phyloP scores from a whole-genome alignment of 805 yeast genomes.

The Metschnikowia kunwiensis region DNA sequence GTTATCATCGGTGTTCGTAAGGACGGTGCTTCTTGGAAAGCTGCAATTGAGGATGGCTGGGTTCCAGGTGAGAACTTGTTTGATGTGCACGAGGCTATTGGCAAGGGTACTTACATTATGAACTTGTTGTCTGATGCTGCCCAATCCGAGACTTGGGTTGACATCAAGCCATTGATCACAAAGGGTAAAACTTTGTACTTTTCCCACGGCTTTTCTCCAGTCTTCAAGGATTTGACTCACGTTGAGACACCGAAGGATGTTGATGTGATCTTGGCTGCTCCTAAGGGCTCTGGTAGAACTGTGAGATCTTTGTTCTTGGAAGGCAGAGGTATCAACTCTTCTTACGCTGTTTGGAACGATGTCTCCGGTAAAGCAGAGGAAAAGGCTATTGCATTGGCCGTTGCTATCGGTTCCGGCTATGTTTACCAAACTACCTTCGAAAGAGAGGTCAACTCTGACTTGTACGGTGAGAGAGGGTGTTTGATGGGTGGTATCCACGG shows the following conservation, averaged over 20 bases:
- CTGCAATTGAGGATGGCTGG: constrained; percentile 99
- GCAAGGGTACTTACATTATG: constrained; percentile 92
- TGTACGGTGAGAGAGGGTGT: constrained; percentile 99
- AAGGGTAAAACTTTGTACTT: constrained; percentile 98
- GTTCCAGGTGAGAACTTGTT: constrained; percentile 98
- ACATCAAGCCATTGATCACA: constrained; percentile 86
- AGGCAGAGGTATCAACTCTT: constrained; percentile 99
- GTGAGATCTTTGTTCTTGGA: constrained; percentile 99
- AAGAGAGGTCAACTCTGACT: constrained; percentile 98
- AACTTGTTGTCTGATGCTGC: constrained; percentile 99
- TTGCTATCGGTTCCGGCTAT: constrained; percentile 99
- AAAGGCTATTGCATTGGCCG: constrained; percentile 97
- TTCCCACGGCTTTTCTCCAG: constrained; percentile 99
- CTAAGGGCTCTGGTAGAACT: constrained; percentile 99
- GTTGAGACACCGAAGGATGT: constrained; percentile 94
- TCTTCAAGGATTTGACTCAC: constrained; percentile 94
- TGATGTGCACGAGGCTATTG: constrained; percentile 89
- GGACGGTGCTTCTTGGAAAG: constrained; percentile 99
- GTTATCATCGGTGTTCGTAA: constrained; percentile 98
- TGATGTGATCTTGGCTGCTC: constrained; percentile 98
- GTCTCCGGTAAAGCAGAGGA: constrained; percentile 99
- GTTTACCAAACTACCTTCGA: constrained; percentile 99
- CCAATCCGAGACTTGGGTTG: constrained; percentile 96
- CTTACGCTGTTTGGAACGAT: constrained; percentile 99
- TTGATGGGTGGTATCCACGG: constrained; percentile 99